These are phyloP conservation scores for Ceratocystis eucalypticola DNA, from an alignment of 2,329 filamentous ascomycete genomes.

Conservation along the genomic window DNA sequence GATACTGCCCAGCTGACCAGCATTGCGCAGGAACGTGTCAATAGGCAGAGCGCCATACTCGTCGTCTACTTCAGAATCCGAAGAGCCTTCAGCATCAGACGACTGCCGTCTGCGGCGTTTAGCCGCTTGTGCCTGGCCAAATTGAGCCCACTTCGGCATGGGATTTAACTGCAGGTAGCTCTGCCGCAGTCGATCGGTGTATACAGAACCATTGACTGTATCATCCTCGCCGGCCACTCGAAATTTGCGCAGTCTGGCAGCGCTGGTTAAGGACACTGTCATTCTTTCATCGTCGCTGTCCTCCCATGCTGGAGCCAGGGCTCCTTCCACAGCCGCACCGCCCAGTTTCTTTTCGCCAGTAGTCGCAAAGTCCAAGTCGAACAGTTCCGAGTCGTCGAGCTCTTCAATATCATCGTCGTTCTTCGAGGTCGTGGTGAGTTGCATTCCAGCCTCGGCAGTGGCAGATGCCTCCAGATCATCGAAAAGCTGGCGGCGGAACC, in stretches of 20 bases:
- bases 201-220: slow-evolving; percentile 73
- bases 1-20: slow-evolving; percentile 48
- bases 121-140: slow-evolving; percentile 35
- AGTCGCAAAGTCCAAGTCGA: slow-evolving; percentile 55
- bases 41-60: slow-evolving; percentile 58
- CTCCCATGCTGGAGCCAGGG: slow-evolving; percentile 54
- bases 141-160: slow-evolving; percentile 45
- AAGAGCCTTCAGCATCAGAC: slow-evolving; percentile 27
- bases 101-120: slow-evolving; percentile 42
- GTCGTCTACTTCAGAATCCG: slow-evolving; percentile 34
- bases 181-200: slow-evolving; percentile 62
- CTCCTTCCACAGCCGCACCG: slow-evolving; percentile 20
- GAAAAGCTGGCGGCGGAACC: slow-evolving; percentile 64
- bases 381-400: slow-evolving; percentile 64
- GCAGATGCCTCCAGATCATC: slow-evolving; percentile 25
- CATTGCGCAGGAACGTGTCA: slow-evolving; percentile 64
- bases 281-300: slow-evolving; percentile 92
- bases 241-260: slow-evolving; percentile 67
- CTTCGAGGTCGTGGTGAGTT: slow-evolving; percentile 30
- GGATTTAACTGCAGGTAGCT: slow-evolving; percentile 55
- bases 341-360: slow-evolving; percentile 28
- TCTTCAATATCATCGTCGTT: slow-evolving; percentile 43
- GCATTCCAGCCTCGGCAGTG: slow-evolving; percentile 24
- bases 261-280: slow-evolving; percentile 65
- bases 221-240: slow-evolving; percentile 72